Percentiles rank a stretch among this genome's conserved stretches.
These are phyloP conservation scores for Paramecium bursaria DNA, from an alignment of 73 alveolate species.

Conservation along the genomic window DNA sequence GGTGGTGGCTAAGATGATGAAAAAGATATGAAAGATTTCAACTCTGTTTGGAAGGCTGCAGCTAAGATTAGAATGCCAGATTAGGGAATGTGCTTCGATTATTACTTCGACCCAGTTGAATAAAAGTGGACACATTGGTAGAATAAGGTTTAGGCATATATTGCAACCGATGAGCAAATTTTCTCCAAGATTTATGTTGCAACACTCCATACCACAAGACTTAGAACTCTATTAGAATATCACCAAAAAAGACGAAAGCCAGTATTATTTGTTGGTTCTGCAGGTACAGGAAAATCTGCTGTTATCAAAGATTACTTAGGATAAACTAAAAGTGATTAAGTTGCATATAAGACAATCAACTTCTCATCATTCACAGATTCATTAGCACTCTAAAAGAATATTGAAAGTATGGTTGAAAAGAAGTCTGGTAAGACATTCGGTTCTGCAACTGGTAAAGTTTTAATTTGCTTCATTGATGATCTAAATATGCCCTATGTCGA, in stretches of 20 bases:
- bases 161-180: constrained; percentile 90
- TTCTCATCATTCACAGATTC: constrained; percentile 98
- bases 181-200: constrained; percentile 97
- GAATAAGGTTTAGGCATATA: constrained; percentile 85
- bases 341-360: constrained; percentile 87
- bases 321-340: constrained; percentile 82
- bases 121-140: constrained; percentile 97
- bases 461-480: constrained; percentile 99
- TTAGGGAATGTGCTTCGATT: constrained; percentile 93
- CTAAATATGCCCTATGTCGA: constrained; percentile 99
- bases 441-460: constrained; percentile 97
- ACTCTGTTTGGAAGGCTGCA: constrained; percentile 82
- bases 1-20: constrained; percentile 83
- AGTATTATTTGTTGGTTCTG: constrained; percentile 96
- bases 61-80: constrained; percentile 96
- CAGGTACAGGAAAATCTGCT: constrained; percentile 99
- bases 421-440: constrained; percentile 97
- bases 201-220: constrained; percentile 95
- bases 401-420: constrained; percentile 96
- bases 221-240: constrained; percentile 89
- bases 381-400: constrained; percentile 88
- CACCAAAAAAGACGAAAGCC: constrained; percentile 93
- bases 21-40: constrained; percentile 90
- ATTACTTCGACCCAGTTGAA: constrained; percentile 86
- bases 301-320: constrained; percentile 98